Base-by-base conservation (phyloP, 495 filamentous ascomycete genomes). In the Hypoxylon fuscum region DNA sequence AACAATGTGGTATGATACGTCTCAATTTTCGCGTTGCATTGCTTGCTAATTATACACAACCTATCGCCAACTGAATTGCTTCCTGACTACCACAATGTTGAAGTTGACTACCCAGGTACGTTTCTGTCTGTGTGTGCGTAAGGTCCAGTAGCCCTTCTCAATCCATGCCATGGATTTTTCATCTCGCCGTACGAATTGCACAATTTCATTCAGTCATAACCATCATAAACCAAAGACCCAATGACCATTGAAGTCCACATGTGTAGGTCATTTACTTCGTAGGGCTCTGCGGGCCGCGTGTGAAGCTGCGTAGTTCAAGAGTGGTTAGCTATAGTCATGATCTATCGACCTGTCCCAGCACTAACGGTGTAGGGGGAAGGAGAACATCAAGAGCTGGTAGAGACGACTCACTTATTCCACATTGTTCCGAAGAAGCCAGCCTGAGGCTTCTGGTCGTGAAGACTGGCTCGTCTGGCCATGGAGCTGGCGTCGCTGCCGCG, bases 401-500 rank as follows among this genome's bases (percentile, higher is more conserved):
- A 9, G 41, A 31, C 5, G 27, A 59, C 72, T 25, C 48, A 81
- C 78, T 73, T 77, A 43, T 77, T 66, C 78, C 78, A 81, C 77
- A 80, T 78, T 64, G 70, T 61, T 10, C 76, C 77, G 45, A 81
- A 65, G 61, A 80, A 74, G 37, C 78, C 78, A 7, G 69, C 7
- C 18, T 56, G 34, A 10, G 76, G 76, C 47, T 73, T 76, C 72
- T 81, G 78, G 44, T 81, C 78, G 53, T 66, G 71, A 20, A 81
- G 61, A 57, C 75, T 79, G 64, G 77, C 72, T 3, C 78, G 76
- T 31, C 78, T 68, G 18, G 76, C 77, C 1, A 76, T 27, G 1
- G 73, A 72, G 42, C 1, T 55, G 9, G 76, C 71, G 48, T 81
- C 77, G 53, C 67, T 64, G 23, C 44, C 55, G 60, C 78, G 76